Conservation (phyloP, 805 yeast species). For the Saturnispora diversa region DNA sequence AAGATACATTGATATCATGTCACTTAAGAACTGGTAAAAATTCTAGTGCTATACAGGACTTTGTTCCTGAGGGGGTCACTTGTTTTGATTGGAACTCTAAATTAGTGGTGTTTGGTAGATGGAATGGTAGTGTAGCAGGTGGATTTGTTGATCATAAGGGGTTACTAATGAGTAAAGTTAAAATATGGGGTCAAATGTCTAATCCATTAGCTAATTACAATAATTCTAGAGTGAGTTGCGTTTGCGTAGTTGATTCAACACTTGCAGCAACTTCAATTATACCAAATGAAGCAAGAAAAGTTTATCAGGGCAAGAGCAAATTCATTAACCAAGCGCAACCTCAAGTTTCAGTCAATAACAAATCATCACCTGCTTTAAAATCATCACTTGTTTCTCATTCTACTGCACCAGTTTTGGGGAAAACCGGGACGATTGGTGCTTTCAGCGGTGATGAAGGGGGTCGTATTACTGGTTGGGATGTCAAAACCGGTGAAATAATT, state of each 20-base stretch:
- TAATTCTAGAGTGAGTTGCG: conserved; percentile 10
- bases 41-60: conserved; percentile 15
- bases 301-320: background rate
- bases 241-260: conserved; percentile 9
- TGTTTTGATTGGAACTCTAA: conserved; percentile 23
- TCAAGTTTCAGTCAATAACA: background rate
- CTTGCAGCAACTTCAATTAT: conserved; percentile 1
- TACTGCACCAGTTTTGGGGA: conserved; percentile 16
- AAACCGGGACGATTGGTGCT: conserved; percentile 25
- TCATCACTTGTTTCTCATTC: conserved; percentile 13
- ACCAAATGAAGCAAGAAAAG: background rate
- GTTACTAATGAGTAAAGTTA: conserved; percentile 11
- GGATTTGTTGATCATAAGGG: conserved; percentile 21
- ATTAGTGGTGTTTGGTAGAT: conserved; percentile 26
- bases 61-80: conserved; percentile 27
- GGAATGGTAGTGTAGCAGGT: conserved; percentile 29
- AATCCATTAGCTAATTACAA: background rate
- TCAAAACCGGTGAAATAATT: conserved; percentile 16
- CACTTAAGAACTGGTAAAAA: conserved; percentile 13
- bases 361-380: conserved; percentile 1
- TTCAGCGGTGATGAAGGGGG: conserved; percentile 29
- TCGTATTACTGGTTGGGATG: conserved; percentile 28
- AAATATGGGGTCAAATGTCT: conserved; percentile 10
- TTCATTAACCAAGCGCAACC: background rate
- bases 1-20: conserved; percentile 10